Evolutionary conservation across 2,329 filamentous ascomycete species (phyloP).

Genomic region (Colletotrichum acutatum): DNA sequence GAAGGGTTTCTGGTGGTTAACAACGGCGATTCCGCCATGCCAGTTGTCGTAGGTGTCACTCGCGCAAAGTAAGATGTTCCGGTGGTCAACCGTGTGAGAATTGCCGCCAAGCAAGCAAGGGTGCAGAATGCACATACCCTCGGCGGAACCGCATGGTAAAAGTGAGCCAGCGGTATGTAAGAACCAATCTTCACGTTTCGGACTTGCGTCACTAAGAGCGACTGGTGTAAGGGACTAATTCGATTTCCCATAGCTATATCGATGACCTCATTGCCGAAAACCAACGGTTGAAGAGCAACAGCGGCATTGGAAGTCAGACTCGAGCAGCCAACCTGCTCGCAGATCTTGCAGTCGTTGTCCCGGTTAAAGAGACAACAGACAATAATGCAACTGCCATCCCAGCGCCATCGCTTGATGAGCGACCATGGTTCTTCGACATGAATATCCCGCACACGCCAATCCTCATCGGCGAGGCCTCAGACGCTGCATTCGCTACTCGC

Average conservation of each 20-base stretch:
- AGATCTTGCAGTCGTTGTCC: background rate
- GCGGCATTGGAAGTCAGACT: background rate
- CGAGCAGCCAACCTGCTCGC: slow-evolving; percentile 13
- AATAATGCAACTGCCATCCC: slow-evolving; percentile 22
- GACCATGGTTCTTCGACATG: slow-evolving; percentile 49
- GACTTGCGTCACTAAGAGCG: background rate
- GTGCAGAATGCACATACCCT: slow-evolving; percentile 46
- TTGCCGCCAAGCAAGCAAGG: slow-evolving; percentile 44
- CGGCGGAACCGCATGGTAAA: slow-evolving; percentile 45
- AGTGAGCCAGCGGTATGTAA: slow-evolving; percentile 44
- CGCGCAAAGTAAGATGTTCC: slow-evolving; percentile 48
- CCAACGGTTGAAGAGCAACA: slow-evolving; percentile 40
- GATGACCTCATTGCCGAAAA: slow-evolving; percentile 49
- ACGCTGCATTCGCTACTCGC: slow-evolving; percentile 49
- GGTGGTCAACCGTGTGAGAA: slow-evolving; percentile 47
- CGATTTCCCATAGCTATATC: slow-evolving; percentile 41
- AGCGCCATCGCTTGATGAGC: slow-evolving; percentile 38
- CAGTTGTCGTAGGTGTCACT: slow-evolving; percentile 46
- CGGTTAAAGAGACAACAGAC: slow-evolving; percentile 13
- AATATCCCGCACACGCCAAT: slow-evolving; percentile 47
- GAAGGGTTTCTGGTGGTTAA: slow-evolving; percentile 35
- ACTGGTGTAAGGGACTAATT: background rate
- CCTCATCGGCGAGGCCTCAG: slow-evolving; percentile 49
- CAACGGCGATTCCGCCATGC: slow-evolving; percentile 17
- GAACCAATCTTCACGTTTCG: no score